Evolutionary conservation across 495 filamentous ascomycete genomes (phyloP), one percentile per base, ranked within the genome.

Genomic region (Aspergillus bertholletiae): DNA sequence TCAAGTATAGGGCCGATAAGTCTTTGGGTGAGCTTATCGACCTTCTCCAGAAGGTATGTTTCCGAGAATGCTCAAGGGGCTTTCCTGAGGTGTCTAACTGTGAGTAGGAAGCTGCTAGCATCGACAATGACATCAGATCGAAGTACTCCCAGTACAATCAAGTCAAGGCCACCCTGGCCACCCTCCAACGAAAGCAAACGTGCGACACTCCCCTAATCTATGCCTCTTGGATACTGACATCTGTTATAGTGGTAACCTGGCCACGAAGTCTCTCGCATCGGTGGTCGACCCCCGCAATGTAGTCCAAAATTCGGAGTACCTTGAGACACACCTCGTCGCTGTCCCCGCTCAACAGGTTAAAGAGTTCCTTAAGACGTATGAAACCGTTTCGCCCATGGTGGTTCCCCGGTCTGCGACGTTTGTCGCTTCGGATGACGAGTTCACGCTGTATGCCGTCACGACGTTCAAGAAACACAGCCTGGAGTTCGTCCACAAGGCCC

Each of bases 91-190:
- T 21, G 37, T 26, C 22, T 55, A 44, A 56, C 34, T 28, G 15
- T 40, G 22, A 23, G 32, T 55, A 95, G 90, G 92, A 96, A 72
- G 80, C 92, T 32, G 74, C 82, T 37, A 89, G 88, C 48, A 89
- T 92, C 66, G 94, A 97, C 74, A 96, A 88, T 66, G 93, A 97
- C 68, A 89, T 96, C 73, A 94, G 95, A 66, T 79, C 80, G 65
- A 96, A 96, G 72, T 92, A 90, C 77, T 85, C 80, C 67, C 89
- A 96, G 70, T 96, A 97, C 78, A 96, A 94, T 68, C 78, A 86
- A 59, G 80, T 89, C 65, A 96, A 96, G 78, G 88, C 86, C 55
- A 88, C 81, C 51, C 80, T 96, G 41, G 82, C 86, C 6, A 72
- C 86, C 8, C 78, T 96, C 17, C 86, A 96, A 72, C 84, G 92